Conservation (phyloP, 148 eudicot species). For the Rhododendron simsii region DNA sequence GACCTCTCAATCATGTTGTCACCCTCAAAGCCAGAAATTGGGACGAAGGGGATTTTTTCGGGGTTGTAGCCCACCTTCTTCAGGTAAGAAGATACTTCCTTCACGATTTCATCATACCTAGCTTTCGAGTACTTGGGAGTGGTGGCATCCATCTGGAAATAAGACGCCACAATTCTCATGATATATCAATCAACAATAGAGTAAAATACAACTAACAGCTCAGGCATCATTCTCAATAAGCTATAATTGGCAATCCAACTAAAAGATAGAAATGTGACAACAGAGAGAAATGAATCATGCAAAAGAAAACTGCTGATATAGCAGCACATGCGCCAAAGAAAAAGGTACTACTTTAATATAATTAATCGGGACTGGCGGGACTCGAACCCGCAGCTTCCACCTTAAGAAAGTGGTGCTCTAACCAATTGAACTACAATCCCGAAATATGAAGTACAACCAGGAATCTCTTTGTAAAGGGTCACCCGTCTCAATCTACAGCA, state of each 20-base stretch:
- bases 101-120: slow-evolving; percentile 13
- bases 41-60: slow-evolving; percentile 8
- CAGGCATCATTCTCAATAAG: background rate
- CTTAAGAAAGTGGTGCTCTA: background rate
- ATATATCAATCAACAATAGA: background rate
- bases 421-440: slow-evolving; percentile 4
- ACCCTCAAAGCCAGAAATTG: slow-evolving; percentile 9
- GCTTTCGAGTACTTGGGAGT: slow-evolving; percentile 15
- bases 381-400: slow-evolving; percentile 1
- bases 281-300: background rate
- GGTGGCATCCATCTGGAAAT: slow-evolving; percentile 10
- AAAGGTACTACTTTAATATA: background rate
- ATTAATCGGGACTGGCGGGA: background rate
- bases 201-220: background rate
- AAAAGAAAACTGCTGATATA: background rate
- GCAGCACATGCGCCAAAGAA: background rate
- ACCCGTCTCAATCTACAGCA: background rate
- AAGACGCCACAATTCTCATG: background rate
- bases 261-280: background rate
- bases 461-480: background rate
- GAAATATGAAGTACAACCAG: background rate
- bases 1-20: slow-evolving; percentile 14
- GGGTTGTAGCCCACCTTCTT: slow-evolving; percentile 17
- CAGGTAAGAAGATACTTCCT: slow-evolving; percentile 13
- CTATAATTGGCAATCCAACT: background rate